Percentiles rank a stretch among this genome's conserved stretches.
These are phyloP conservation scores for Saccharum hybrid DNA, from an alignment of 202 grass and related monocot genomes.

Conservation along the genomic window DNA sequence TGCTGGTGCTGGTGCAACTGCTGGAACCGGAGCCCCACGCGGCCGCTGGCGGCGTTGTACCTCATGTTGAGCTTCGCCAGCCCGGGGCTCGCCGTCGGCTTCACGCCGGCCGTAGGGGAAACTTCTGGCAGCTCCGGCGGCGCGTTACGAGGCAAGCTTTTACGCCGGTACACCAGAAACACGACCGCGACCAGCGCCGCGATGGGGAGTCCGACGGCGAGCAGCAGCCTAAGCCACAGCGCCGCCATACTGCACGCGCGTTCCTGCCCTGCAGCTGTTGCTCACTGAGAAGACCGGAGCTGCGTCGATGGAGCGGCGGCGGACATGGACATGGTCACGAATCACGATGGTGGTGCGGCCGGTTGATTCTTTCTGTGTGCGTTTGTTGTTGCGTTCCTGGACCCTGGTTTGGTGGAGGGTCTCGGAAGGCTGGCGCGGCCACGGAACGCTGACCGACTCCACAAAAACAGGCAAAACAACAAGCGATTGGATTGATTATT, in stretches of 20 bases:
- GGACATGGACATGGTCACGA: constrained; percentile 21
- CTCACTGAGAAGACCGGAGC: not conserved
- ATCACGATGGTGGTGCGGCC: not conserved
- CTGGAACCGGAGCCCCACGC: constrained; percentile 64
- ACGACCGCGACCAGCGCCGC: constrained; percentile 22
- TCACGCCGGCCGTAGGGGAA: not conserved
- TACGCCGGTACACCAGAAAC: constrained; percentile 36
- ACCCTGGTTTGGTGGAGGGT: constrained; percentile 35
- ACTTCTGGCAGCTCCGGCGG: constrained; percentile 27
- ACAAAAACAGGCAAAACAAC: constrained; percentile 29
- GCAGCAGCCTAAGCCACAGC: constrained; percentile 49
- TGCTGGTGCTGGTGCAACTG: constrained; percentile 61
- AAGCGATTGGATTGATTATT: not conserved
- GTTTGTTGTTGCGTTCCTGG: not conserved
- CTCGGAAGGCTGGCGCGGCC: constrained; percentile 27
- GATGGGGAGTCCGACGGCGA: constrained; percentile 36
- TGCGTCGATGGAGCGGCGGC: not conserved
- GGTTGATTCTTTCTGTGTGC: constrained; percentile 21
- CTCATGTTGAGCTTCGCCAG: constrained; percentile 44
- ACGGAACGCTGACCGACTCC: constrained; percentile 41
- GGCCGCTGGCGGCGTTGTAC: constrained; percentile 53
- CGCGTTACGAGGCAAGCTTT: constrained; percentile 27
- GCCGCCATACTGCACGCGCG: constrained; percentile 6
- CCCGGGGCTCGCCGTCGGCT: constrained; percentile 37
- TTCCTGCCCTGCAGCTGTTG: not conserved